Evolutionary conservation across 2,329 filamentous ascomycete species (phyloP), one percentile per base, ranked within the genome.

Genomic region (Arthrobotrys musiformis): DNA sequence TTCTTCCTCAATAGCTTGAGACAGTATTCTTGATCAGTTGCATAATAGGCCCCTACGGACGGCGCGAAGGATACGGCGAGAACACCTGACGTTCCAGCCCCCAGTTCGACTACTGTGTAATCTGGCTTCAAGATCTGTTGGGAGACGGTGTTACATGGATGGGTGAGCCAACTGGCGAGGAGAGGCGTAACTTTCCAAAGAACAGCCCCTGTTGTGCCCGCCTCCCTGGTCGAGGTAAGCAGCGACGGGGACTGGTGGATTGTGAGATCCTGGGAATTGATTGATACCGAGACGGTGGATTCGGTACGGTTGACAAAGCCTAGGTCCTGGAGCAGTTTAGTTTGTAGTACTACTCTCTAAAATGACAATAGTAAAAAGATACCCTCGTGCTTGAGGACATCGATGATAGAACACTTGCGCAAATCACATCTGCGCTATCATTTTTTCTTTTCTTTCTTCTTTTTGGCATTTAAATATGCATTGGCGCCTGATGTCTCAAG

Each of bases 11-110:
- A 85, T 0, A 94, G 84, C 77, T 89, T 91, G 74, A 92, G 87
- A 1, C 97, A 92, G 83, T 98, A 98, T 50, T 89, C 84, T 83
- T 97, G 94, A 83, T 99, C 95, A 0, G 94, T 97, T 52, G 95
- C 89, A 50, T 93, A 86, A 82, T 95, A 96, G 74, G 86, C 85
- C 82, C 79, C 17, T 96, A 86, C 2, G 84, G 85, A 0, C 88
- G 1, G 88, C 87, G 11, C 97, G 84, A 5, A 40, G 2, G 89
- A 85, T 40, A 95, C 85, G 2, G 91, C 93, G 35, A 94, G 88
- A 37, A 98, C 86, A 17, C 91, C 93, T 0, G 93, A 92, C 68
- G 97, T 91, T 66, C 95, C 95, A 82, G 93, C 93, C 48, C 95
- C 95, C 4, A 99, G 88, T 82, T 98, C 95, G 68, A 97, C 86